Evolutionary conservation across 2,329 filamentous ascomycete genomes (phyloP), one percentile per base, ranked within the genome.

Genomic region (Calycina herbarum): DNA sequence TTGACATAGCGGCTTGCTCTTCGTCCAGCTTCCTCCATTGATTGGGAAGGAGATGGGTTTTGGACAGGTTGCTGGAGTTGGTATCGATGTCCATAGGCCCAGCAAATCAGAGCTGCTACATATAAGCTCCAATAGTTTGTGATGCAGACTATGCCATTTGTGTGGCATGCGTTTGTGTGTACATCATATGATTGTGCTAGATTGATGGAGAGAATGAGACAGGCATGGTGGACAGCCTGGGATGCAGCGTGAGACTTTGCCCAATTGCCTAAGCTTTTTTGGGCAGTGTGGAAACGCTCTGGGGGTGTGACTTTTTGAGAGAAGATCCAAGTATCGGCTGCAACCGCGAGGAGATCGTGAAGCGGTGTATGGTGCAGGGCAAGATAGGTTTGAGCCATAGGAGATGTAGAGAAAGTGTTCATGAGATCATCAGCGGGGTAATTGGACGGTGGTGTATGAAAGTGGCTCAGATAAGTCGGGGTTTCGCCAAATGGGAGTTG

Each of bases 291-390:
- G 68, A 83, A 87, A 11, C 77, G 73, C 31, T 78, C 77, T 1
- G 76, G 73, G 4, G 79, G 76, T 1, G 80, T 74, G 5, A 87
- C 76, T 70, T 87, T 87, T 63, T 81, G 79, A 61, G 81, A 81
- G 71, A 87, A 86, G 24, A 85, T 77, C 84, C 84, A 87, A 62
- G 81, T 85, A 67, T 87, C 82, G 59, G 85, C 85, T 33, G 83
- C 83, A 7, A 87, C 83, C 11, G 84, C 84, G 20, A 88, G 79
- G 0, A 88, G 79, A 68, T 82, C 81, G 67, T 83, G 81, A 4
- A 88, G 80, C n/a, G 85, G 86, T 0, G 85, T 86, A 71, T 85
- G 78, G 68, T 86, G 80, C 1, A 88, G 77, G 1, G 86, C 84
- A 20, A 87, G 76, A 72, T 86, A 87, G 0, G 83, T 82, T 72